phyloP scores from a whole-genome alignment of 2,329 filamentous ascomycete species.

The Beauveria australis region DNA sequence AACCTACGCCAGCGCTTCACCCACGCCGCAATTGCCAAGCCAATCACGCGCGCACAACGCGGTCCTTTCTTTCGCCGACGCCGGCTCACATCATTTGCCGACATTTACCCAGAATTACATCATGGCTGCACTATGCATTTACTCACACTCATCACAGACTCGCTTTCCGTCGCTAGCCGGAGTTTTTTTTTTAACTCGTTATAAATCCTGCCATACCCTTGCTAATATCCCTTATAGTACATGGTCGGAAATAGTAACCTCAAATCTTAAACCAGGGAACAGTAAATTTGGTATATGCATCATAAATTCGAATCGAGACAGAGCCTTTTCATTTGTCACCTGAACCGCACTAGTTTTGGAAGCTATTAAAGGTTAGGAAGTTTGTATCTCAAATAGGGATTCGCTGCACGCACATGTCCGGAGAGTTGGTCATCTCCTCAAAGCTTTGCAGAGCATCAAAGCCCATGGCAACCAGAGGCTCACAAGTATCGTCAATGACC shows the following conservation, averaged over 20 bases:
- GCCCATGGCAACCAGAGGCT: slow-evolving; percentile 69
- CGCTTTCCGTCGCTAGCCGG: not conserved
- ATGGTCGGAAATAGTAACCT: not conserved
- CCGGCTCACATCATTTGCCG: slow-evolving; percentile 2
- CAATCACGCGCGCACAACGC: slow-evolving; percentile 11
- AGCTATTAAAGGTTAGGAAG: slow-evolving; percentile 6
- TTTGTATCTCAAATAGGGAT: not conserved
- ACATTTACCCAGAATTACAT: slow-evolving; percentile 11
- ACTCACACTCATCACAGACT: not conserved
- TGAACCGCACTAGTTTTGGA: not conserved
- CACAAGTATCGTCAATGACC: slow-evolving; percentile 63
- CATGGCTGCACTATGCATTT: not conserved
- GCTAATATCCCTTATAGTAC: not conserved
- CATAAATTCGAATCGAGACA: not conserved
- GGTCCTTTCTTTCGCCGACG: slow-evolving; percentile 13
- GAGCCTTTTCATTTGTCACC: not conserved
- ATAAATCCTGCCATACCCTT: not conserved
- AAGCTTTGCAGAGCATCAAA: slow-evolving; percentile 73
- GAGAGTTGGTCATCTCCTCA: slow-evolving; percentile 67
- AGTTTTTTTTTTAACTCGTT: not conserved
- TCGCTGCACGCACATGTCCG: slow-evolving; percentile 34
- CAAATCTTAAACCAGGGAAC: not conserved
- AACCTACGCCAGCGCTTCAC: not conserved
- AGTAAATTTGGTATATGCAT: slow-evolving; percentile 1
- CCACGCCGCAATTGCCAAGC: not conserved